These are phyloP conservation scores for Phyllachora maydis DNA, from an alignment of 2,329 filamentous ascomycete species.

Conservation along the genomic window DNA sequence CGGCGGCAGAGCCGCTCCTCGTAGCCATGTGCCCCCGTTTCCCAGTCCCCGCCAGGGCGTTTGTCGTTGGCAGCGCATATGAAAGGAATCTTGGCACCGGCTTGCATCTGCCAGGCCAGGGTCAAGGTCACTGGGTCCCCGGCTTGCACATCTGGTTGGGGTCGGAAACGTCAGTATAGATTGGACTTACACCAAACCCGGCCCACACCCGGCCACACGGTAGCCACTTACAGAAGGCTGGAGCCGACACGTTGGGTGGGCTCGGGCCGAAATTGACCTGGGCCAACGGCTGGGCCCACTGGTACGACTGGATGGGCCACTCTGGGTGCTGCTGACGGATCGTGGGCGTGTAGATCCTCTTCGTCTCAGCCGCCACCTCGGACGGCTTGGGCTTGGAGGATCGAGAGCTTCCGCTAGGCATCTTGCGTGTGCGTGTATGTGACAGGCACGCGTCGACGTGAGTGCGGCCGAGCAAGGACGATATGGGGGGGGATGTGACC, in stretches of 20 bases:
- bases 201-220: too few species aligned
- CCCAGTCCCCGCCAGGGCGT: conserved; percentile 62
- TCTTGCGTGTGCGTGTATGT: too few species aligned
- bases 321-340: conserved; percentile 34
- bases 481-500: too few species aligned
- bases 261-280: conserved; percentile 18
- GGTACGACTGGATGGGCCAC: conserved; percentile 37
- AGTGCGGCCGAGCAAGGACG: too few species aligned
- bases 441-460: too few species aligned
- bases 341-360: conserved; percentile 45
- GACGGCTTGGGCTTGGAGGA: conserved; percentile 39
- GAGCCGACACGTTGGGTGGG: conserved; percentile 16
- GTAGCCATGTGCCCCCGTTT: conserved; percentile 36
- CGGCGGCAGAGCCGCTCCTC: conserved; percentile 57
- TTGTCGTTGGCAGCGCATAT: conserved; percentile 61
- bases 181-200: neutral
- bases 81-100: conserved; percentile 31
- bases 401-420: too few species aligned
- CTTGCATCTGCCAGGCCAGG: conserved; percentile 27
- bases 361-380: conserved; percentile 55
- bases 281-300: conserved; percentile 28
- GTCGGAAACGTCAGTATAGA: conserved; percentile 4
- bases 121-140: conserved; percentile 41
- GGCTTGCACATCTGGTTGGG: conserved; percentile 20
- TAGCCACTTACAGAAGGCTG: conserved; percentile 20